Evolutionary conservation across 169 alveolate species (phyloP), one percentile per base, ranked within the genome.

Genomic region (Besnoitia besnoiti): DNA sequence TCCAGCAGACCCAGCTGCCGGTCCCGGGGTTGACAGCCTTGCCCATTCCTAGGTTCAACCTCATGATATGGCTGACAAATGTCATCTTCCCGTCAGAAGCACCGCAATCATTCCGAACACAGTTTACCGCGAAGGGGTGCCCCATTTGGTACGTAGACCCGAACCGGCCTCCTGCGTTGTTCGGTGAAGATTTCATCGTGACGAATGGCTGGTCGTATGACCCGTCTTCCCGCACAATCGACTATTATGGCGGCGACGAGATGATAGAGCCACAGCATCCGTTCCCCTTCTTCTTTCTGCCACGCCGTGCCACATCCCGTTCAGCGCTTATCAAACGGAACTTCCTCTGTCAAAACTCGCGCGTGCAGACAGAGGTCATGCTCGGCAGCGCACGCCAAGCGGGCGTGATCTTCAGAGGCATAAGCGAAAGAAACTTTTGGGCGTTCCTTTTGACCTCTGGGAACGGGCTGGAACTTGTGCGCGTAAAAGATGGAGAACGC

Each of bases 371-470:
- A 44, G 51, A 84, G 33, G 73, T 89, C 30, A 19, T 5, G 55
- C 79, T 89, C 50, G 30, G 73, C 12, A 47, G 82, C 40, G 93
- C 93, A 16, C 44, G 7, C 30, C 84, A 75, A 40, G 93, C 93
- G 27, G 93, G 93, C n/a, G 55, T 89, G 5, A 24, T 89, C 37
- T 89, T 89, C 61, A 44, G 93, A 5, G 61, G 93, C 3, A 59
- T 89, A 30, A 89, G 93, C 59, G 93, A 89, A 19, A 47, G 88
- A 89, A 89, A 89, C 44, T 89, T 89, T 47, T 89, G 93, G 93
- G 89, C 89, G 12, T 89, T 77, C 51, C 51, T 89, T 46, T 39
- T 89, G 82, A 47, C 51, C n/a, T 35, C 16, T 16, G 89, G 89
- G 0, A 80, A 35, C 80, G 89, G 89, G 21, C 44, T 89, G 0